Evolutionary conservation across 495 filamentous ascomycete species (phyloP).

Genomic region (Penicillium robsamsonii): DNA sequence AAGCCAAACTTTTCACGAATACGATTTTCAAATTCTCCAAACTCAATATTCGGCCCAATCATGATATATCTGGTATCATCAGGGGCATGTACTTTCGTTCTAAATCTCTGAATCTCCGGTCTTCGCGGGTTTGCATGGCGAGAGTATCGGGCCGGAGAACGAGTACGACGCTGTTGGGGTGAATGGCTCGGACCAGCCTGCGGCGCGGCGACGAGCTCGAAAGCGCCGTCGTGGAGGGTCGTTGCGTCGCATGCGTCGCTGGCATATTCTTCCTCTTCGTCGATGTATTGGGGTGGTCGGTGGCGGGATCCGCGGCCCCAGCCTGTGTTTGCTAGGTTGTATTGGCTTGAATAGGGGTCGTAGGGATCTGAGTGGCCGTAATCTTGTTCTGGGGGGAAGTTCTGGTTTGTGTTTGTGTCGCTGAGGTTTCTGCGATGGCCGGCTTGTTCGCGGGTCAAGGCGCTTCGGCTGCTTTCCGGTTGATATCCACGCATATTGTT

Average conservation of each 20-base stretch:
- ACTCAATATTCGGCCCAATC: constrained; percentile 69
- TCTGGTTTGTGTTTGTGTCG: constrained; percentile 33
- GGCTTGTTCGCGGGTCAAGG: constrained; percentile 19
- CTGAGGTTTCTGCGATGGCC: constrained; percentile 35
- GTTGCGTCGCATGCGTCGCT: constrained; percentile 66
- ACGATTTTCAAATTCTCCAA: constrained; percentile 68
- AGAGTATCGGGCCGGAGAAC: constrained; percentile 31
- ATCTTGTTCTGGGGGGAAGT: constrained; percentile 31
- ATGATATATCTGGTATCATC: constrained; percentile 96
- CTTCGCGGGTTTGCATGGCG: constrained; percentile 32
- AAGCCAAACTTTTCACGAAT: constrained; percentile 85
- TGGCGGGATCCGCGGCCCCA: constrained; percentile 39
- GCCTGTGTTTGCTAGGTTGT: constrained; percentile 17
- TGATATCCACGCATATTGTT: constrained; percentile 26
- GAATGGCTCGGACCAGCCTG: constrained; percentile 11
- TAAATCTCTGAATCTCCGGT: constrained; percentile 58
- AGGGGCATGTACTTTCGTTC: constrained; percentile 81
- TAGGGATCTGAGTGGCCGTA: constrained; percentile 66
- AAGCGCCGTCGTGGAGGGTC: constrained; percentile 64
- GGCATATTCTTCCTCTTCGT: constrained; percentile 68
- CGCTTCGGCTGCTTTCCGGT: constrained; percentile 18
- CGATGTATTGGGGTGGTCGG: constrained; percentile 60
- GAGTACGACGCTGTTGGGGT: constrained; percentile 24
- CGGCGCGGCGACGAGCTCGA: constrained; percentile 68
- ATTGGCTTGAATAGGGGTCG: constrained; percentile 58